Percentiles rank a stretch among this genome's conserved stretches.
Evolutionary conservation across 192 early-diverging fungal species (phyloP).

Genomic region (Coemansia interrupta): DNA sequence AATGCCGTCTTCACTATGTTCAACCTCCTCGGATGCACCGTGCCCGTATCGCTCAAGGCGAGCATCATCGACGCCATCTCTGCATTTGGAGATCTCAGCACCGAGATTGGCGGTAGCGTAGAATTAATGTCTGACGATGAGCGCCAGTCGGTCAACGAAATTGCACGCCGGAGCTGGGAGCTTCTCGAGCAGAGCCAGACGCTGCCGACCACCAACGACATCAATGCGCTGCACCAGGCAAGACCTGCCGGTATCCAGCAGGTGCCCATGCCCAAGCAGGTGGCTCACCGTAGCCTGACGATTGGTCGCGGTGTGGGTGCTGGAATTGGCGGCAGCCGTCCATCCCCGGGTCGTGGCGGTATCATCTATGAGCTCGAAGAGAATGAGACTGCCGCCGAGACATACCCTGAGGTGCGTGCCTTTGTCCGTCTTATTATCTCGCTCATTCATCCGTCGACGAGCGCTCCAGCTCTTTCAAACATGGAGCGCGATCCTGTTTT

Average conservation of each 20-base stretch:
- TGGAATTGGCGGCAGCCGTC: constrained; percentile 9
- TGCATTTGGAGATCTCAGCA: constrained; percentile 64
- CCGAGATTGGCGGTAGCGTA: constrained; percentile 30
- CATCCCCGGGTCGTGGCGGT: constrained; percentile 43
- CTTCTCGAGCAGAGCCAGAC: constrained; percentile 73
- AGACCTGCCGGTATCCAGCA: constrained; percentile 15
- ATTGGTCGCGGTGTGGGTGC: constrained; percentile 17
- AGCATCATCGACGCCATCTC: constrained; percentile 73
- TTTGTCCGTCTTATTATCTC: constrained; percentile 71
- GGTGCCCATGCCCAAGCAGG: constrained; percentile 18
- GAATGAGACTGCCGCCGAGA: constrained; percentile 69
- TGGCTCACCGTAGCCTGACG: constrained; percentile 17
- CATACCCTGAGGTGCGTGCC: constrained; percentile 83
- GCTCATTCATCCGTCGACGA: constrained; percentile 62
- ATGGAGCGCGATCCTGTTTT: constrained; percentile 39
- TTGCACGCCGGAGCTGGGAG: constrained; percentile 72
- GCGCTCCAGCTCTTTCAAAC: constrained; percentile 30
- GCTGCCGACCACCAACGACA: constrained; percentile 48
- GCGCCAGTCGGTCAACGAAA: constrained; percentile 47
- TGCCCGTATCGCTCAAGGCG: constrained; percentile 79
- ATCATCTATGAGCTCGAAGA: constrained; percentile 80
- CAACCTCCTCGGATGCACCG: constrained; percentile 70
- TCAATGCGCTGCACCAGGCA: constrained; percentile 18
- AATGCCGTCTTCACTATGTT: constrained; percentile 72
- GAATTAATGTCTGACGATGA: constrained; percentile 28